These are phyloP conservation scores for Boletus sp. DNA, from an alignment of 768 basidiomycete species.

Conservation along the genomic window DNA sequence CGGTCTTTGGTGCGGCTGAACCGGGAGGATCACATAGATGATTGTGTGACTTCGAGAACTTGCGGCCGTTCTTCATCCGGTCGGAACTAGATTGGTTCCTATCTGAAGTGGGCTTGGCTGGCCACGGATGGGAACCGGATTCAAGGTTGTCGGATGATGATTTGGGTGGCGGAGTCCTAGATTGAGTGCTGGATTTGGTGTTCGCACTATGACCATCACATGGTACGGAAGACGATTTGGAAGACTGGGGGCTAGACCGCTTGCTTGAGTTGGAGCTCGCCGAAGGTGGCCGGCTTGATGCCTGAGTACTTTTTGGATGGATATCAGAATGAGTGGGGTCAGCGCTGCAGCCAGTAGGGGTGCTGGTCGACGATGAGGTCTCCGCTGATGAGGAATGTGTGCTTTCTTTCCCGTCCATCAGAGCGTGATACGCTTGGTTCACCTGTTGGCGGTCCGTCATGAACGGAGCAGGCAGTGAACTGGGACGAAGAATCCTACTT, in stretches of 20 bases:
- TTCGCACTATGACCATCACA: slow-evolving; percentile 11
- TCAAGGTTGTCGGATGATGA: slow-evolving; percentile 15
- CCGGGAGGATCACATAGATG: slow-evolving; percentile 19
- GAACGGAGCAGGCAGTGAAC: not conserved
- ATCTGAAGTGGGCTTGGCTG: slow-evolving; percentile 12
- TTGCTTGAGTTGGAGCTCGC: slow-evolving; percentile 30
- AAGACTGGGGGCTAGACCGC: slow-evolving; percentile 12
- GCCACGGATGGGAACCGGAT: slow-evolving; percentile 14
- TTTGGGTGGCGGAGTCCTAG: slow-evolving; percentile 11
- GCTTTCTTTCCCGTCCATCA: slow-evolving; percentile 44
- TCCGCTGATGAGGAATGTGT: slow-evolving; percentile 29
- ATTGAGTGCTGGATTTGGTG: slow-evolving; percentile 9
- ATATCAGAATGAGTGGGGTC: slow-evolving; percentile 23
- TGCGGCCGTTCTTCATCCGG: slow-evolving; percentile 18
- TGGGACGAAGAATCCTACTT: slow-evolving; percentile 39
- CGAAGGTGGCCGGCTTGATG: slow-evolving; percentile 33
- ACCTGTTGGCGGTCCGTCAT: slow-evolving; percentile 34
- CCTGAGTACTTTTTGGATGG: slow-evolving; percentile 22
- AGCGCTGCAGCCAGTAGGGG: slow-evolving; percentile 16
- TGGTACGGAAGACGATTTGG: slow-evolving; percentile 12
- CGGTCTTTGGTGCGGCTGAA: slow-evolving; percentile 11
- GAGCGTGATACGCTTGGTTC: slow-evolving; percentile 54
- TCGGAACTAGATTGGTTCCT: slow-evolving; percentile 16
- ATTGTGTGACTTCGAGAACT: slow-evolving; percentile 23
- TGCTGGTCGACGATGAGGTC: slow-evolving; percentile 24